phyloP scores from a whole-genome alignment of 768 basidiomycete species.

The Psilocybe cyanescens region DNA sequence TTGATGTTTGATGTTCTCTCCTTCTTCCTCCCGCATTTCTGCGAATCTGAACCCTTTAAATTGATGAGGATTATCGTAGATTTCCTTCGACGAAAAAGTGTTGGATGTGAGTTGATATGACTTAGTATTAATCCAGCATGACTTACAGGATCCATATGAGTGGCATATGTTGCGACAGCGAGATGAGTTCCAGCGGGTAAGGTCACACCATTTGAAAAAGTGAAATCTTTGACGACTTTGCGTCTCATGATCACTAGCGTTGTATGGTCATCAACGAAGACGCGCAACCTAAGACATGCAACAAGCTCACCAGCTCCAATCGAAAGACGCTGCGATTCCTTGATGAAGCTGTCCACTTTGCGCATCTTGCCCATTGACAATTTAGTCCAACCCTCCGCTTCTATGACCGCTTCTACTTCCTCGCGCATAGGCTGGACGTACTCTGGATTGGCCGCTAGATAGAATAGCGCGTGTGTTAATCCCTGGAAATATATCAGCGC shows the following conservation, averaged over 20 bases:
- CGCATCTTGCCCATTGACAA: slow-evolving; percentile 39
- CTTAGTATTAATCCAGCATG: background rate
- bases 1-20: slow-evolving; percentile 22
- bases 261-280: too few relatives aligned
- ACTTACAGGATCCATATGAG: slow-evolving; percentile 31
- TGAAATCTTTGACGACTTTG: slow-evolving; percentile 40
- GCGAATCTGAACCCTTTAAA: slow-evolving; percentile 50
- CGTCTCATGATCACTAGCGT: slow-evolving; percentile 30
- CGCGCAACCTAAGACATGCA: background rate
- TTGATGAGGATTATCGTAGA: slow-evolving; percentile 27
- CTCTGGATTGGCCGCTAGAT: slow-evolving; percentile 40
- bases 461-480: slow-evolving; percentile 38
- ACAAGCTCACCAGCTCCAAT: slow-evolving; percentile 6
- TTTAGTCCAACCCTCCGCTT: slow-evolving; percentile 41
- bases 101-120: background rate
- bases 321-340: slow-evolving; percentile 34
- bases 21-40: slow-evolving; percentile 24
- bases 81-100: background rate
- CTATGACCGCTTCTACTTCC: slow-evolving; percentile 43
- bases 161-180: slow-evolving; percentile 27
- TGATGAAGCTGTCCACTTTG: slow-evolving; percentile 49
- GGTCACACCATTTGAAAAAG: slow-evolving; percentile 45
- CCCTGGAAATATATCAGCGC: slow-evolving; percentile 29
- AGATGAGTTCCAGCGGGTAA: slow-evolving; percentile 43
- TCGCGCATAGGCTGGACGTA: slow-evolving; percentile 41